These are phyloP conservation scores for Nasturtium officinale DNA, from an alignment of 345 rosid species.

Conservation along the genomic window DNA sequence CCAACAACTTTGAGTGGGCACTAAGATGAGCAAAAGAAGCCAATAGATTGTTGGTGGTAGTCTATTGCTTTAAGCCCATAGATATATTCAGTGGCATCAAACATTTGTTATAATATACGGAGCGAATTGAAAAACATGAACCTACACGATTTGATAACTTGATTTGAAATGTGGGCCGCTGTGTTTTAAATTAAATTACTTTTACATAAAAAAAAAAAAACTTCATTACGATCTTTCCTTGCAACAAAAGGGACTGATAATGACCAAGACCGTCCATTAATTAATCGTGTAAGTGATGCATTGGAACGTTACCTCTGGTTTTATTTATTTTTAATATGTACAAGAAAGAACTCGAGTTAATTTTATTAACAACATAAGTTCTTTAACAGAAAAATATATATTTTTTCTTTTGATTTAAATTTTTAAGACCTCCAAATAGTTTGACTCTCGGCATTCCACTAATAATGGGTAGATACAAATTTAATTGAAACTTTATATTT, in stretches of 20 bases:
- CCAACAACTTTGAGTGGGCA: constrained; percentile 42
- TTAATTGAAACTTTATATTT: not conserved
- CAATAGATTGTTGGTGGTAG: constrained; percentile 20
- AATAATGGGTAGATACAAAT: not conserved
- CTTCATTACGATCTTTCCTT: constrained; percentile 3
- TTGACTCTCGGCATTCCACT: not conserved
- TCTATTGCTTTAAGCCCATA: constrained; percentile 33
- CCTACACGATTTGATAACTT: constrained; percentile 47
- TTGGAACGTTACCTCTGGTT: not conserved
- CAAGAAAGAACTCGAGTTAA: not conserved
- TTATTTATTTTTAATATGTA: not conserved
- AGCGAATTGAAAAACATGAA: constrained; percentile 38
- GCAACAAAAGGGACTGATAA: not conserved
- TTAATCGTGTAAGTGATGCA: not conserved
- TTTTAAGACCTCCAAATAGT: not conserved
- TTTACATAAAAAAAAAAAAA: not conserved
- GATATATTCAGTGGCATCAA: constrained; percentile 18
- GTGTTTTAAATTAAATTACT: constrained; percentile 9
- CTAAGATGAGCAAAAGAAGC: constrained; percentile 34
- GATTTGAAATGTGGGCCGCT: constrained; percentile 70
- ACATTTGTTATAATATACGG: constrained; percentile 18
- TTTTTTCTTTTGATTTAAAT: not conserved
- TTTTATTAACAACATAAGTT: not conserved
- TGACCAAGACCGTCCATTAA: not conserved
- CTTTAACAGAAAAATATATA: too few species aligned